Evolutionary conservation across 805 yeast genomes (phyloP), one percentile per base, ranked within the genome.

Genomic region (Clavispora phyllophila): DNA sequence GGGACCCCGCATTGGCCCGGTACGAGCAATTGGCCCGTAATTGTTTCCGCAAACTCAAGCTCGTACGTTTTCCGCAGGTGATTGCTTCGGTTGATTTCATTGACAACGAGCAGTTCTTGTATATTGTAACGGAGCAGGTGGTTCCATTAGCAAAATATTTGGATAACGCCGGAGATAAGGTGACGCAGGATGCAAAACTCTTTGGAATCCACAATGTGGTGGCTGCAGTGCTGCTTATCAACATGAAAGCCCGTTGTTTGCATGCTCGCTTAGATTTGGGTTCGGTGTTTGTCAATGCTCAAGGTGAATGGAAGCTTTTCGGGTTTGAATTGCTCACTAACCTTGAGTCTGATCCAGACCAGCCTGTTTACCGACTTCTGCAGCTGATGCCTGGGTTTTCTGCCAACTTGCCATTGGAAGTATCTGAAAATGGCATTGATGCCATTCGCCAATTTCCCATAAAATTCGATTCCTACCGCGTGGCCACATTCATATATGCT

Each of bases 271-370:
- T 87, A 10, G 71, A 76, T 44, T 37, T 58, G 9, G 68, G 75
- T 32, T 76, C 85, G 1, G 73, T 90, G 1, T 89, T 67, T 57
- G 80, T 87, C 13, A 83, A 77, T 42, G 39, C 42, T 10, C 75
- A 71, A 24, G 96, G 96, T 12, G 95, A 85, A 55, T 87, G 96
- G 91, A 82, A 79, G 45, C 58, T 90, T 22, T 84, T 85, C 45
- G 96, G 96, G 1, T 80, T 89, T 54, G 97, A 90, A 60, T 60
- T 82, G 1, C 62, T 79, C 27, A 72, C 83, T 2, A 75, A 69
- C 42, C 57, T 75, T 34, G 65, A 51, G 9, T 66, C 75, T 4
- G 81, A 70, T 47, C 72, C 73, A 15, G 72, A 73, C 15, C 68
- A 63, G 39, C 73, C 74, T 17, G 57, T 65, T 9, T 75, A 69